These are phyloP conservation scores for Beauveria bassiana DNA, from an alignment of 2,329 filamentous ascomycete species.

Conservation along the genomic window DNA sequence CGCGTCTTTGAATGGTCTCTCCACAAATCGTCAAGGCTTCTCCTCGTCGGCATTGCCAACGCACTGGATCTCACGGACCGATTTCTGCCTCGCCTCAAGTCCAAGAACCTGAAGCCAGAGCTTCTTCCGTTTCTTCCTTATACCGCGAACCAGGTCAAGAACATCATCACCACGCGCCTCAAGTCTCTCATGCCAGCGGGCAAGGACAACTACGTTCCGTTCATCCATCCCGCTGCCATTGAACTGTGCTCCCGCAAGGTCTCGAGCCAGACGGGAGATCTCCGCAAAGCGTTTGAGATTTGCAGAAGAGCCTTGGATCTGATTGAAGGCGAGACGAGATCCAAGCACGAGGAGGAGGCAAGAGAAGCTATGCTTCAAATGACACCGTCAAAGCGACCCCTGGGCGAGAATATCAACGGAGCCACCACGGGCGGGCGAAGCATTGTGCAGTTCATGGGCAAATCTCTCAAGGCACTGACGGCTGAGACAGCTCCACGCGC, in stretches of 20 bases:
- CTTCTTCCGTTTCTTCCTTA: conserved; percentile 91
- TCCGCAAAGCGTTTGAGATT: conserved; percentile 93
- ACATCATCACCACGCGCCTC: conserved; percentile 77
- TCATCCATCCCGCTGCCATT: conserved; percentile 88
- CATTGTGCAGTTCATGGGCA: conserved; percentile 39
- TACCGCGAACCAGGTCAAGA: conserved; percentile 76
- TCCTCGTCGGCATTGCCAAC: conserved; percentile 90
- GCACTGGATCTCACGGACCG: conserved; percentile 92
- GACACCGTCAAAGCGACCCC: conserved; percentile 65
- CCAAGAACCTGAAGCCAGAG: conserved; percentile 82
- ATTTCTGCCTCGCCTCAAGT: conserved; percentile 86
- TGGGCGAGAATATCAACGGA: conserved; percentile 75
- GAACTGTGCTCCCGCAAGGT: conserved; percentile 93
- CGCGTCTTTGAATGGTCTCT: conserved; percentile 96
- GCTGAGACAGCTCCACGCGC: conserved; percentile 77
- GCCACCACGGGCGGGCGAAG: conserved; percentile 34
- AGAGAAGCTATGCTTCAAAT: conserved; percentile 49
- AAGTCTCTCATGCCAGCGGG: conserved; percentile 59
- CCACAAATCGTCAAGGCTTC: conserved; percentile 67
- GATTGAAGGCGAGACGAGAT: conserved; percentile 74
- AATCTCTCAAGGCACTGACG: conserved; percentile 56
- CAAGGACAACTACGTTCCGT: conserved; percentile 62
- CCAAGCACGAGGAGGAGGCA: conserved; percentile 59
- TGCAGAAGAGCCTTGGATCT: conserved; percentile 83
- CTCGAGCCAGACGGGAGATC: conserved; percentile 83